Base-by-base conservation (phyloP, 2,329 filamentous ascomycete species). In the Penicillium sp. region DNA sequence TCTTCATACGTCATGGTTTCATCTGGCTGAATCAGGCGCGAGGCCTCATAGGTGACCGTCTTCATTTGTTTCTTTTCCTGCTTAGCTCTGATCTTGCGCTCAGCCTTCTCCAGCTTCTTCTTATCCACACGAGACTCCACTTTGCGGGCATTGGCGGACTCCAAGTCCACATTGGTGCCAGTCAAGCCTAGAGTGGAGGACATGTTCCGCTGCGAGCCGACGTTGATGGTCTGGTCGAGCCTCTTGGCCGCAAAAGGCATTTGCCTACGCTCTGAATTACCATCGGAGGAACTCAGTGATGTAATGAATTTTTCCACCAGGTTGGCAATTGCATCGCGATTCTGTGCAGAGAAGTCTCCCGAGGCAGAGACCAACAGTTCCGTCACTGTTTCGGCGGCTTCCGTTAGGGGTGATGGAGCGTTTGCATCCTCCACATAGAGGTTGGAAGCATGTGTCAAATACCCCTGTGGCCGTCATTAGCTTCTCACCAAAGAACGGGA, bases 41-140 rank as follows among this genome's bases (percentile, higher is more conserved):
- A 97, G 0, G 94, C 90, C 78, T 99, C 94, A 74, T 99, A 99
- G 76, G 97, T 90, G 65, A 99, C 94, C 53, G 89, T 96, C 83
- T 97, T 97, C 87, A 94, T 97, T 33, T 87, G 85, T 81, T 99
- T 99, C 82, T 96, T 96, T 79, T 92, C 94, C 79, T 97, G 94
- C 81, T 99, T 99, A 68, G 92, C 92, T 47, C 92, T 90, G 71
- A 99, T 94, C 81, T 99, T 99, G 63, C 90, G 85, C 78, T 99
- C 94, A 1, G 94, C 94, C 79, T 99, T 99, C 76, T 99, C 94
- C 20, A 99, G 86, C 82, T 99, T 99, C 87, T 97, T 99, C 72
- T 88, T 87, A 77, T 99, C 94, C 58, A 99, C 94, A 73, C 93
- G 91, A 67, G 93, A 97, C 79, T 99, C 94, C 55, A 99, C 90